Conservation (phyloP, 2,329 filamentous ascomycete genomes). For the Corinectria fuckeliana region DNA sequence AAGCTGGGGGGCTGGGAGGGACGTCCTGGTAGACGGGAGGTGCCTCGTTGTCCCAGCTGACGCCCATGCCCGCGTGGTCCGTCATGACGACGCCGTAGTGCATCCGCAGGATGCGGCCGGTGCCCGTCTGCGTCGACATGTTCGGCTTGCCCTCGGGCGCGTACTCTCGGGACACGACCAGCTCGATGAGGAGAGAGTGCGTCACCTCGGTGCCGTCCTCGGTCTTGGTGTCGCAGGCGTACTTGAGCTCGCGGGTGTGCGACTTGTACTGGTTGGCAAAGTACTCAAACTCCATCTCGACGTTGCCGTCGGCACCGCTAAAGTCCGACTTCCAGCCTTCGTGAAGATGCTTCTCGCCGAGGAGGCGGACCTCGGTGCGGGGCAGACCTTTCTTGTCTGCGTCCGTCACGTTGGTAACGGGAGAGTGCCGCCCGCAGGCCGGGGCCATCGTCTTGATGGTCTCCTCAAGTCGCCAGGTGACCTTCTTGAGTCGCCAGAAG, state of each 20-base stretch:
- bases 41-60: slow-evolving; percentile 96
- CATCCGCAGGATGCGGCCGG: slow-evolving; percentile 89
- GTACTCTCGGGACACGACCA: slow-evolving; percentile 94
- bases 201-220: slow-evolving; percentile 77
- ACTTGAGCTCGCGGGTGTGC: slow-evolving; percentile 60
- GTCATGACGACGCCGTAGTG: slow-evolving; percentile 86
- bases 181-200: slow-evolving; percentile 87
- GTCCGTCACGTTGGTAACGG: slow-evolving; percentile 51
- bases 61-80: slow-evolving; percentile 83
- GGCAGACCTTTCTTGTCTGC: slow-evolving; percentile 66
- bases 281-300: slow-evolving; percentile 82
- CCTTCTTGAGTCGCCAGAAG: slow-evolving; percentile 86
- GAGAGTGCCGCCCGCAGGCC: slow-evolving; percentile 78
- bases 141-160: slow-evolving; percentile 70
- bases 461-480: slow-evolving; percentile 94
- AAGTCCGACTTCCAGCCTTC: slow-evolving; percentile 86
- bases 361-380: slow-evolving; percentile 76
- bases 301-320: slow-evolving; percentile 59
- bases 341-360: slow-evolving; percentile 84
- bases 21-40: slow-evolving; percentile 95
- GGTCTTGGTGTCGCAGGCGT: slow-evolving; percentile 79
- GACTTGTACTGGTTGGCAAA: slow-evolving; percentile 48
- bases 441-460: slow-evolving; percentile 79
- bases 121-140: slow-evolving; percentile 83
- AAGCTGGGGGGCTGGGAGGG: slow-evolving; percentile 81